Evolutionary conservation across 164 flowering plant species (phyloP).

Genomic region (Stephania japonica): DNA sequence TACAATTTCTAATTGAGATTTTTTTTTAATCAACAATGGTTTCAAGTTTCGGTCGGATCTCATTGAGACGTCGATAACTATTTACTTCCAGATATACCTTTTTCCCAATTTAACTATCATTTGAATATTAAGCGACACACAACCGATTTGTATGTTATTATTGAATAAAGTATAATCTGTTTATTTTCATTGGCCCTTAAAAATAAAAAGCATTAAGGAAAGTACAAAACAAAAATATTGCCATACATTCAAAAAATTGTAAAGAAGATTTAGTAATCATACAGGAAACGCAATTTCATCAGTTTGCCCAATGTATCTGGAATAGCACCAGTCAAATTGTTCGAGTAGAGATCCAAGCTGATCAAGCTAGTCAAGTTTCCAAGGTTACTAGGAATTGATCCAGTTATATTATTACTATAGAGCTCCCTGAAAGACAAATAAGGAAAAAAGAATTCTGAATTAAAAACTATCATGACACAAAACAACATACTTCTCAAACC

Average conservation of each 20-base stretch:
- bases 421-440: constrained; percentile 59
- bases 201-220: neutral
- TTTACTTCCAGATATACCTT: neutral
- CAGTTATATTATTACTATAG: constrained; percentile 79
- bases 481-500: neutral
- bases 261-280: constrained; percentile 35
- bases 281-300: constrained; percentile 77
- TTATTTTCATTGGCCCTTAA: neutral
- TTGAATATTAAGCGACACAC: neutral
- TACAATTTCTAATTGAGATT: too few species aligned
- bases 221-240: neutral
- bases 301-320: constrained; percentile 71
- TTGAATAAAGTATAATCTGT: too few species aligned
- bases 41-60: neutral
- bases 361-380: constrained; percentile 83
- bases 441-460: neutral
- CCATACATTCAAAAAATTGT: neutral
- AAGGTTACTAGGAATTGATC: constrained; percentile 73
- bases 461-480: neutral
- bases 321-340: constrained; percentile 68
- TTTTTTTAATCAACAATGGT: too few species aligned
- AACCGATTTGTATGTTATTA: too few species aligned
- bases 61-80: neutral
- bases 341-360: constrained; percentile 91
- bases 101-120: neutral